Conservation (phyloP, 805 yeast species). For the Saturnispora diversa region DNA sequence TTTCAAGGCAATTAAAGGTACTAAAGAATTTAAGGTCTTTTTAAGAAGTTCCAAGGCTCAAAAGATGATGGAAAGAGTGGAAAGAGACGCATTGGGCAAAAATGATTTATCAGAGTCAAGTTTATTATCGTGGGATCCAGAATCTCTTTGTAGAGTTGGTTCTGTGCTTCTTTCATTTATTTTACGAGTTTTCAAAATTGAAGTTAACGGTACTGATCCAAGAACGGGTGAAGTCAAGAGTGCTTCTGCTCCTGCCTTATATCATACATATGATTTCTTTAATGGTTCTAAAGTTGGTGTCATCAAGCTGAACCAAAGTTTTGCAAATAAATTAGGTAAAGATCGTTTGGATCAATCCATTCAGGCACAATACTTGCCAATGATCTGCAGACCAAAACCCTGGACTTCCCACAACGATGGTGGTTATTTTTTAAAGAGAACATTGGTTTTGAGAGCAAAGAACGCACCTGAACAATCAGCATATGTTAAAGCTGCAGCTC, state of each 20-base stretch:
- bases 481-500: slow-evolving; percentile 78
- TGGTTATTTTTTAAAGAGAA: slow-evolving; percentile 66
- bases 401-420: slow-evolving; percentile 83
- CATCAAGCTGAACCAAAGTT: slow-evolving; percentile 61
- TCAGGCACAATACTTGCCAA: slow-evolving; percentile 80
- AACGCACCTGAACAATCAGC: slow-evolving; percentile 87
- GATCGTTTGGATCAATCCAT: slow-evolving; percentile 57
- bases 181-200: slow-evolving; percentile 74
- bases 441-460: slow-evolving; percentile 62
- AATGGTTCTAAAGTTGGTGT: slow-evolving; percentile 78
- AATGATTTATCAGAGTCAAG: slow-evolving; percentile 15
- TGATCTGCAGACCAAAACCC: slow-evolving; percentile 83
- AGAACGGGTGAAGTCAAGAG: slow-evolving; percentile 55
- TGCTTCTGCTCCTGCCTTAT: slow-evolving; percentile 83
- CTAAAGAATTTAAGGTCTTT: slow-evolving; percentile 34
- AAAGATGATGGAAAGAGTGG: slow-evolving; percentile 23
- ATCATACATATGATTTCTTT: slow-evolving; percentile 76
- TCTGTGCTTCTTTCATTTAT: slow-evolving; percentile 67
- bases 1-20: slow-evolving; percentile 40
- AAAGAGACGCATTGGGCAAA: slow-evolving; percentile 15
- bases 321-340: slow-evolving; percentile 59
- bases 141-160: slow-evolving; percentile 59
- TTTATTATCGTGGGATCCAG: slow-evolving; percentile 25
- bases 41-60: slow-evolving; percentile 29
- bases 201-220: slow-evolving; percentile 77